Conservation (phyloP, 805 yeast species). For the Wickerhamiella qilinensis region DNA sequence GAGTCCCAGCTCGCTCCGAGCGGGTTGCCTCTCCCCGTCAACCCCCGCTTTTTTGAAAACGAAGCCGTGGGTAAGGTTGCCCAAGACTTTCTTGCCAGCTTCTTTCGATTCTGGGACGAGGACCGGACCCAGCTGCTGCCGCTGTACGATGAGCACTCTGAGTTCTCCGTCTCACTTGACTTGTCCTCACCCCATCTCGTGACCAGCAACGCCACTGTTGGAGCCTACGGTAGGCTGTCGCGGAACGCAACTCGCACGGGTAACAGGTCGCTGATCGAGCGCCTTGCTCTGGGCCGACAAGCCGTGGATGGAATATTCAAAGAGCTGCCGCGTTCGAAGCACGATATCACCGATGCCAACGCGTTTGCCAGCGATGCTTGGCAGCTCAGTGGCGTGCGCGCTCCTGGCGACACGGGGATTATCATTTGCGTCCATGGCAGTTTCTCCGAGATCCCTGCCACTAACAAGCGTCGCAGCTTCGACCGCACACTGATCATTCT, state of each 20-base stretch:
- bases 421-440: constrained; percentile 71
- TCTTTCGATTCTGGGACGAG: constrained; percentile 65
- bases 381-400: constrained; percentile 28
- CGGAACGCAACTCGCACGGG: constrained; percentile 34
- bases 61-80: constrained; percentile 51
- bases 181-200: constrained; percentile 42
- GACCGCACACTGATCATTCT: constrained; percentile 73
- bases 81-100: constrained; percentile 64
- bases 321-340: constrained; percentile 65
- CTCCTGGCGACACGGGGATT: constrained; percentile 59
- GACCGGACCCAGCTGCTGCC: constrained; percentile 53
- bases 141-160: constrained; percentile 68
- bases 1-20: constrained; percentile 35
- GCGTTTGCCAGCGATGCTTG: constrained; percentile 64
- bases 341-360: constrained; percentile 48
- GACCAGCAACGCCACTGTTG: constrained; percentile 2
- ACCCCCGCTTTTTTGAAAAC: constrained; percentile 70
- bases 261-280: constrained; percentile 25
- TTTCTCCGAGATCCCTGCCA: constrained; percentile 39
- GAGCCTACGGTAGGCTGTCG: constrained; percentile 4
- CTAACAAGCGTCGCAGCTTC: constrained; percentile 50
- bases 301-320: constrained; percentile 44
- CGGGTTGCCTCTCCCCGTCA: constrained; percentile 23
- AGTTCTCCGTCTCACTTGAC: constrained; percentile 69
- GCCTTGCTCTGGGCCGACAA: constrained; percentile 54